Conservation (phyloP, 2,329 filamentous ascomycete species). For the Plectosphaerella cucumerina region DNA sequence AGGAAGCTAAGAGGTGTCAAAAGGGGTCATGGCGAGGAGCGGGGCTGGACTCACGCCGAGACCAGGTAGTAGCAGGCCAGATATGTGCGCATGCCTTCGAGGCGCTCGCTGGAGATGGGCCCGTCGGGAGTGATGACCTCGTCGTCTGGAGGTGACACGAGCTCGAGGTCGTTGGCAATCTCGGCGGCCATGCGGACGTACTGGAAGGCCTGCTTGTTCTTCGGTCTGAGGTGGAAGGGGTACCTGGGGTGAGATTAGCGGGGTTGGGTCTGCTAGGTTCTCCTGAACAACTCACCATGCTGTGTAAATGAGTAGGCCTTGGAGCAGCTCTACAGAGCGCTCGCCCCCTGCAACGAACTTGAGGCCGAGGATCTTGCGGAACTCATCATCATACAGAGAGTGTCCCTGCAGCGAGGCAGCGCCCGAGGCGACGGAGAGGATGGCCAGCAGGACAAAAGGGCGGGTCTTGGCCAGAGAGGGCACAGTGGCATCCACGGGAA, state of each 20-base stretch:
- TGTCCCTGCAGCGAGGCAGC: constrained; percentile 46
- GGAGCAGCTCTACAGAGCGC: constrained; percentile 51
- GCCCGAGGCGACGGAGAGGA: constrained; percentile 46
- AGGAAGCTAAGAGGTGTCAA: constrained; percentile 24
- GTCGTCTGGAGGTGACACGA: constrained; percentile 35
- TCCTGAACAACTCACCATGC: constrained; percentile 40
- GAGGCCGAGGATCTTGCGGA: constrained; percentile 50
- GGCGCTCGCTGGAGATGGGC: constrained; percentile 20
- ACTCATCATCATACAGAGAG: constrained; percentile 52
- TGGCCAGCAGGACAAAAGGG: constrained; percentile 51
- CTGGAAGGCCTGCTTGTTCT: constrained; percentile 43
- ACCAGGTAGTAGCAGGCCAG: constrained; percentile 38
- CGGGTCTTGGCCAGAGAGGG: constrained; percentile 35
- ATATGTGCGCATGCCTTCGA: constrained; percentile 42
- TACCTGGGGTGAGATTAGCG: constrained; percentile 35
- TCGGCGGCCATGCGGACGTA: constrained; percentile 50
- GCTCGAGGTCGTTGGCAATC: constrained; percentile 43
- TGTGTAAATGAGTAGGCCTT: constrained; percentile 54
- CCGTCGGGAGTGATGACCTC: constrained; percentile 11
- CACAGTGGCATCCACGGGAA: constrained; percentile 36
- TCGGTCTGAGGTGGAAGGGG: constrained; percentile 49
- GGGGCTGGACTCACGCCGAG: constrained; percentile 30
- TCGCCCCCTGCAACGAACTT: constrained; percentile 55
- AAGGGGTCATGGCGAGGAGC: not conserved
- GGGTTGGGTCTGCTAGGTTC: not conserved